Percentiles rank a stretch among this genome's conserved stretches.
Evolutionary conservation across 805 yeast genomes (phyloP).

Genomic region (Candida caryicola): DNA sequence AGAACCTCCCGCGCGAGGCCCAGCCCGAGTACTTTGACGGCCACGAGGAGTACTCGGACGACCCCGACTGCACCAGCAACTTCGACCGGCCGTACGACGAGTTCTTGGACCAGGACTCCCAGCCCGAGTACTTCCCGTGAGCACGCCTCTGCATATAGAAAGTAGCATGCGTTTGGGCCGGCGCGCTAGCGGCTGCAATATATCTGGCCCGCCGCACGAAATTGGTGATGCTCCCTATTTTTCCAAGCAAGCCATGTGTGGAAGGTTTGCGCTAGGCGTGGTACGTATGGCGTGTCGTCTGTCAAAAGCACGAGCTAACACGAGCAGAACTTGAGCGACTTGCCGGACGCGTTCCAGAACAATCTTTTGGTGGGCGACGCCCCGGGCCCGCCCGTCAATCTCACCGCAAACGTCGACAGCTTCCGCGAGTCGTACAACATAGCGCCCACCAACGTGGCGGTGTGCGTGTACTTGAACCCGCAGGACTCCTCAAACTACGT

Average conservation of each 20-base stretch:
- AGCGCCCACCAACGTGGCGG: conserved; percentile 57
- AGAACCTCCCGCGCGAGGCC: conserved; percentile 28
- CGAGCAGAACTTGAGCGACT: conserved; percentile 20
- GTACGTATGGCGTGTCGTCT: too few species aligned
- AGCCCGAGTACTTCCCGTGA: conserved; percentile 18
- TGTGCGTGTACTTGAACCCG: conserved; percentile 28
- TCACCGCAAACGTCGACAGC: too few species aligned
- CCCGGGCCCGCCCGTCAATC: too few species aligned
- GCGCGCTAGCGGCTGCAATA: too few species aligned
- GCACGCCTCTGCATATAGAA: too few species aligned
- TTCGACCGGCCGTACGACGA: conserved; percentile 38
- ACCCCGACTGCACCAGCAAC: conserved; percentile 30
- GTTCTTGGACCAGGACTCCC: conserved; percentile 22
- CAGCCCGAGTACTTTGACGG: conserved; percentile 37
- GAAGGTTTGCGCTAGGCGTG: conserved; percentile 52
- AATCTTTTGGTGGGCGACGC: conserved; percentile 16
- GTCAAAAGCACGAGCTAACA: conserved; percentile 6
- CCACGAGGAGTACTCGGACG: conserved; percentile 27
- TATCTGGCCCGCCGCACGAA: too few species aligned
- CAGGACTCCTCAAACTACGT: conserved; percentile 13
- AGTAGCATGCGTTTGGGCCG: too few species aligned
- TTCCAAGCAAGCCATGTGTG: conserved; percentile 68
- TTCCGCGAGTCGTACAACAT: conserved; percentile 52
- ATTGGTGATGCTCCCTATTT: too few species aligned
- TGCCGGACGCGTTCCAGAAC: conserved; percentile 27